Base-by-base conservation (phyloP, 2,329 filamentous ascomycete species). In the Onygena corvina region DNA sequence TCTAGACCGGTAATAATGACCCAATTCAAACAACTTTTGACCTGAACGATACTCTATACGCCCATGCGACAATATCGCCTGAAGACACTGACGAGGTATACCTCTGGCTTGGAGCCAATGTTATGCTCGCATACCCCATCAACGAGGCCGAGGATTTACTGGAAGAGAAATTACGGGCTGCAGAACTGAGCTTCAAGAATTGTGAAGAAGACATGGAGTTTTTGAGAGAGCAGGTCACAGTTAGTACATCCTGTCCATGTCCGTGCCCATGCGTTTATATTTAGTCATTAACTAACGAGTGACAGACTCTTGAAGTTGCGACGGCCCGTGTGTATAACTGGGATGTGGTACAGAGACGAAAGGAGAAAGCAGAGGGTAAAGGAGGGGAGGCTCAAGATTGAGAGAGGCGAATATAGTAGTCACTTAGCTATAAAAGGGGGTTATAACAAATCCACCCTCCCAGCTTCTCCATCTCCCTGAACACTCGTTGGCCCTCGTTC, bases 311-410 rank as follows among this genome's bases (percentile, higher is more conserved):
- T 73, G 92, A 98, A 68, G 92, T 98, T 29, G 92, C 92, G 3
- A 88, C 90, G 34, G 92, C 92, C 18, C 77, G 92, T 56, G 89
- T 98, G n/a, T 96, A 98, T 69, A 98, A 98, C 68, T 96, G 92
- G 90, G 92, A 98, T 61, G 88, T 98, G 3, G 86, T 90, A 36
- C 86, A 94, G 72, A 86, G 93, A 69, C 76, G 92, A 58, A 95
- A 94, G 73, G 88, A 94, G 53, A 92, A 88, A 66, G 74, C 70
- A 2, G 70, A 74, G 34, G 70, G 68, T 44, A 68, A 71, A 63
- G 67, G 66, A 47, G 66, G 67, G 50, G 62, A 61, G 46, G 77
- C 80, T 12, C 33, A 44, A n/a, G 31, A 18, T 33, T 25, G 33
- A 21, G 23, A 6, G 36, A 45, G 6, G 45, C 44, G 42, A 21